Evolutionary conservation across 257 asterid genomes (phyloP).

Genomic region (Jacaranda mimosifolia): DNA sequence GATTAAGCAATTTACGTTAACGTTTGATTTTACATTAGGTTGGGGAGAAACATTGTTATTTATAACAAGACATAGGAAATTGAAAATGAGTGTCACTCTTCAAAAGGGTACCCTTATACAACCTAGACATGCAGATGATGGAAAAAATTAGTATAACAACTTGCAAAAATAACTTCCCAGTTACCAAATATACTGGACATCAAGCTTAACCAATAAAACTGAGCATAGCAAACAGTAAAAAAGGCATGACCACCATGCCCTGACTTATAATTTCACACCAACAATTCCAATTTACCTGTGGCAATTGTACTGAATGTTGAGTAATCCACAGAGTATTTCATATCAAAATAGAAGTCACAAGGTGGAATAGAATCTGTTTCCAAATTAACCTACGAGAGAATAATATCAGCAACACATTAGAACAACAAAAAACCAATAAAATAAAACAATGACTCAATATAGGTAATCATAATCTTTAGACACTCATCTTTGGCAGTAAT

Average conservation of each 20-base stretch:
- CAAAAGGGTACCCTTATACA: neutral
- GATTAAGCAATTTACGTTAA: too few species aligned
- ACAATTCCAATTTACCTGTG: constrained; percentile 41
- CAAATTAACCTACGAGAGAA: constrained; percentile 43
- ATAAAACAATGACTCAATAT: constrained; percentile 2
- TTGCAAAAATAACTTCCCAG: neutral
- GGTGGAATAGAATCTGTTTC: constrained; percentile 46
- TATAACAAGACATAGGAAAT: neutral
- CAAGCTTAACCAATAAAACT: constrained; percentile 1
- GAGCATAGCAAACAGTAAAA: constrained; percentile 12
- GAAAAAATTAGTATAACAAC: constrained; percentile 7
- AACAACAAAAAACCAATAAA: neutral
- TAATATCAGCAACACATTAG: constrained; percentile 29
- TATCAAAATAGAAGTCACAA: constrained; percentile 59
- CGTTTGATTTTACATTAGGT: too few species aligned
- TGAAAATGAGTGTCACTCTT: neutral
- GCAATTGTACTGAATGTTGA: constrained; percentile 50
- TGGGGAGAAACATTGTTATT: neutral
- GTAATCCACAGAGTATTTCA: constrained; percentile 59
- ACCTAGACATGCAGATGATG: neutral
- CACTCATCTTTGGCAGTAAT: constrained; percentile 8
- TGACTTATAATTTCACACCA: constrained; percentile 28
- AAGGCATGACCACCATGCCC: neutral
- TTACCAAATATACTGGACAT: constrained; percentile 3
- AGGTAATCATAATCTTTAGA: neutral